Conservation (phyloP, 257 asterid species). For the Penstemon newberryi region DNA sequence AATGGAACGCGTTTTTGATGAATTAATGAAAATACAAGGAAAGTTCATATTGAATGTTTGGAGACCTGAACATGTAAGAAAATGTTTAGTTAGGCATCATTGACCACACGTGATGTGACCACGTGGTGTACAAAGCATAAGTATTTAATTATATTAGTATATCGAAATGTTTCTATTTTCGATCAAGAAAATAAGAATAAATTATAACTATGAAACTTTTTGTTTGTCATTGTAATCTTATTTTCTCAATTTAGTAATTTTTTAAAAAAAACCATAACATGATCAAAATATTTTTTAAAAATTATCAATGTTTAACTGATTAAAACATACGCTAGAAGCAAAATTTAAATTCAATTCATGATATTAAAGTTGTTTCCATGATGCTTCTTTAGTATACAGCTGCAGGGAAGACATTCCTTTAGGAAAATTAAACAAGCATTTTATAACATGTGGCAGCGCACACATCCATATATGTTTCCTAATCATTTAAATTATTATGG, state of each 20-base stretch:
- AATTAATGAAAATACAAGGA: slow-evolving; percentile 7
- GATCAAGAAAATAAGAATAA: too few species aligned
- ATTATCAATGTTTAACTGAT: too few species aligned
- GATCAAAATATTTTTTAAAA: too few species aligned
- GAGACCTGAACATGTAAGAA: neutral
- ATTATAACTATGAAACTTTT: neutral
- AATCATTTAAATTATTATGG: neutral
- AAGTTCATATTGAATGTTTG: slow-evolving; percentile 9
- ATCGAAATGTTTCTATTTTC: too few species aligned
- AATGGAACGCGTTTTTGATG: slow-evolving; percentile 25
- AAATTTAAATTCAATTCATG: too few species aligned
- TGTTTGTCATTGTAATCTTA: neutral
- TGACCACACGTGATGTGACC: slow-evolving; percentile 33
- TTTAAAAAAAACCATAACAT: too few species aligned
- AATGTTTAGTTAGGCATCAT: slow-evolving; percentile 25
- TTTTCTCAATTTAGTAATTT: too few species aligned
- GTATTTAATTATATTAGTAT: neutral
- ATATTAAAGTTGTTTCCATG: slow-evolving; percentile 10
- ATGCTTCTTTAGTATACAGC: slow-evolving; percentile 22
- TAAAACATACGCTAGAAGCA: too few species aligned
- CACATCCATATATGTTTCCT: neutral
- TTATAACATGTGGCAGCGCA: slow-evolving; percentile 12
- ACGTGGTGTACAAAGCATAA: slow-evolving; percentile 20
- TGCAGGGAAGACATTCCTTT: slow-evolving; percentile 16
- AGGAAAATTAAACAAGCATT: neutral